Conservation (phyloP, 192 early-diverging fungal genomes). For the Allomyces arbusculus region DNA sequence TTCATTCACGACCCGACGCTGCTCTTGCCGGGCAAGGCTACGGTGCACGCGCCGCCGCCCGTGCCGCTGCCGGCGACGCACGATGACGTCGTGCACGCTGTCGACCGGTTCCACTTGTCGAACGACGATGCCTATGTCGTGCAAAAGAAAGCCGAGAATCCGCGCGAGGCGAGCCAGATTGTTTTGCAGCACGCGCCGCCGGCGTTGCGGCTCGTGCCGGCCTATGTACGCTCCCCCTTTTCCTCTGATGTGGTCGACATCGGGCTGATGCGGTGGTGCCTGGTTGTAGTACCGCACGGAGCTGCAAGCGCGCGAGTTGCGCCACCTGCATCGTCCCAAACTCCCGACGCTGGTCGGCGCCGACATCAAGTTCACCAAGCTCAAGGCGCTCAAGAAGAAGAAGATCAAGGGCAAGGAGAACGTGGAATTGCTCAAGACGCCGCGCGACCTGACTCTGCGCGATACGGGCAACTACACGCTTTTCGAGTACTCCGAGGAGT, state of each 20-base stretch:
- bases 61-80: too few relatives aligned
- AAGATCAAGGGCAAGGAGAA: constrained; percentile 49
- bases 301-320: constrained; percentile 54
- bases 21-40: too few relatives aligned
- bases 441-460: constrained; percentile 74
- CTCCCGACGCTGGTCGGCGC: constrained; percentile 38
- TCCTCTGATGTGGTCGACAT: too few relatives aligned
- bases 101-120: constrained; percentile 69
- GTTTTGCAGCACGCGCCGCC: constrained; percentile 73
- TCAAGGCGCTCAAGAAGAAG: constrained; percentile 46
- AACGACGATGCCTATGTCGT: constrained; percentile 74
- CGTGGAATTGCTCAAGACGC: constrained; percentile 48
- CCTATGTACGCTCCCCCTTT: constrained; percentile 43
- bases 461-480: constrained; percentile 65
- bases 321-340: constrained; percentile 73
- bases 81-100: constrained; percentile 12
- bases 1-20: too few relatives aligned
- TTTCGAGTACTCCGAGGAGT: constrained; percentile 89
- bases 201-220: constrained; percentile 55
- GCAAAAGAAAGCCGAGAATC: constrained; percentile 36
- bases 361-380: constrained; percentile 48
- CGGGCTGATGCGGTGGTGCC: too few relatives aligned
- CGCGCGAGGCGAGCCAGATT: constrained; percentile 61
- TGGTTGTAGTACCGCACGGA: constrained; percentile 70
- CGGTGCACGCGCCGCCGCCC: too few relatives aligned